Conservation (phyloP, 2,329 filamentous ascomycete genomes). For the Colletotrichum sidae region DNA sequence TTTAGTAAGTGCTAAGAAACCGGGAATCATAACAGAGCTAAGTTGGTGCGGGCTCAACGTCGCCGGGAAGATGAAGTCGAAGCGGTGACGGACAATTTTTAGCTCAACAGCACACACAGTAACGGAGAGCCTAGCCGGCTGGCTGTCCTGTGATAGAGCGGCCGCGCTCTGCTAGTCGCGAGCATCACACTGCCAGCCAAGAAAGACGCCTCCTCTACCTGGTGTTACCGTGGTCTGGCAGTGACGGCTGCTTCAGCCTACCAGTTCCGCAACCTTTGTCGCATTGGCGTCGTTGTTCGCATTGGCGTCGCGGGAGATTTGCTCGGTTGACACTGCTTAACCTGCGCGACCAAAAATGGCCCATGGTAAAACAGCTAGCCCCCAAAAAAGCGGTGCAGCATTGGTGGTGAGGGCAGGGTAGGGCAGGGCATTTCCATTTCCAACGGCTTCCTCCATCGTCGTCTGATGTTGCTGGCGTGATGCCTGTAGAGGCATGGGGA, state of each 20-base stretch:
- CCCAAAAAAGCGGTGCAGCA: conserved; percentile 15
- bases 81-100: neutral
- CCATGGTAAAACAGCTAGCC: conserved; percentile 12
- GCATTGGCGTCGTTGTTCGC: conserved; percentile 12
- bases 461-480: conserved; percentile 15
- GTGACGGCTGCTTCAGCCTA: conserved; percentile 12
- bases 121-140: neutral
- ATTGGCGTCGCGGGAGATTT: conserved; percentile 6
- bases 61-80: neutral
- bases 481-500: conserved; percentile 9
- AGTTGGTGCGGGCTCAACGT: too few species aligned
- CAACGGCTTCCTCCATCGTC: neutral
- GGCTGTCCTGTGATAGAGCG: neutral
- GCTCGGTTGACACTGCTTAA: conserved; percentile 11
- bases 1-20: neutral
- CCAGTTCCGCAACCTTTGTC: neutral
- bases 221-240: conserved; percentile 22
- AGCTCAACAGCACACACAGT: neutral
- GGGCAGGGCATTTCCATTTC: conserved; percentile 12
- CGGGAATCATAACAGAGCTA: conserved; percentile 11
- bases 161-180: conserved; percentile 17
- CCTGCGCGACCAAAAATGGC: conserved; percentile 15
- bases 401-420: conserved; percentile 7
- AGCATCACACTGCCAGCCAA: conserved; percentile 5
- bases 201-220: conserved; percentile 14